Evolutionary conservation across 331 rosid genomes (phyloP), one percentile per base, ranked within the genome.

Genomic region (Arachis monticola): DNA sequence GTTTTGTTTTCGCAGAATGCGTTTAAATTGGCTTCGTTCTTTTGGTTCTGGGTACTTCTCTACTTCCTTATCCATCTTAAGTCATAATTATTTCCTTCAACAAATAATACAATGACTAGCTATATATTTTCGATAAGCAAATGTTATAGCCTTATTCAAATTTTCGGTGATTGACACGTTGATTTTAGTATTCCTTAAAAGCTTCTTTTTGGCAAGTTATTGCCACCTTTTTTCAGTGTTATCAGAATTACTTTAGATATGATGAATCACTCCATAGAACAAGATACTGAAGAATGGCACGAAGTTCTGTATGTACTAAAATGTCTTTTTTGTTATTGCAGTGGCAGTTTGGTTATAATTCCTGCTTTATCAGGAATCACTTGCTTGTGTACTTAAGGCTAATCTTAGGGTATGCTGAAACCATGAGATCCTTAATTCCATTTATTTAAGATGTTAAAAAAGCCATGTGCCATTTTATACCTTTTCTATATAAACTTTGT

Each of bases 301-400:
- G 9, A 53, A 44, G 60, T 76, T 67, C 5, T 68, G 14, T 40
- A 60, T 47, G 62, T 69, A 40, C 58, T 45, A 38, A 77, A 73
- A 74, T 75, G 67, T 64, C 73, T 31, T 74, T 53, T 13, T n/a
- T 11, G 4, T 82, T 30, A 86, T 71, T 72, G 64, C 97, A 95
- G 97, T 95, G 99, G 99, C 99, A 95, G 76, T 90, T 95, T 46
- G 99, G 99, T 41, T 95, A 92, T 56, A 50, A 83, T 75, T 95
- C 99, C 56, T 95, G 97, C 91, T 95, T 87, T 81, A 92, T 95
- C 65, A 78, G 80, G 71, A 90, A 85, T 70, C 97, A 92, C 78
- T 69, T 70, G 31, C 91, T 95, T 8, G 92, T 92, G 68, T 95
- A 95, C 79, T 69, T 87, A 66, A 86, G 97, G 81, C 97, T 95